phyloP scores from a whole-genome alignment of 148 eudicot species.

The Linanthus parryae region DNA sequence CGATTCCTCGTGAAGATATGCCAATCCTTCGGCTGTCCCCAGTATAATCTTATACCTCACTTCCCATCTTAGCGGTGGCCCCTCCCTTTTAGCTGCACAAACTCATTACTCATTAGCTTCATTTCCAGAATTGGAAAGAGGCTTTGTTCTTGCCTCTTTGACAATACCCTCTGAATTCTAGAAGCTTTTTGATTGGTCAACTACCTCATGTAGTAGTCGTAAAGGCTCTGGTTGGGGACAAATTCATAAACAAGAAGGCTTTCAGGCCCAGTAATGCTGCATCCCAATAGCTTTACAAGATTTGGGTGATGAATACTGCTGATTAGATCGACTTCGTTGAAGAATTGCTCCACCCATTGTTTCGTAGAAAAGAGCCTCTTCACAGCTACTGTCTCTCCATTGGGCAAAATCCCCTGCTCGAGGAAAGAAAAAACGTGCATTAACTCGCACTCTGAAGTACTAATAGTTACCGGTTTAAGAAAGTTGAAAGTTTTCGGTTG shows the following conservation, averaged over 20 bases:
- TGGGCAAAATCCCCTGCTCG: slow-evolving; percentile 35
- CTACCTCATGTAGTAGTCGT: slow-evolving; percentile 30
- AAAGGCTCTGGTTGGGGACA: slow-evolving; percentile 42
- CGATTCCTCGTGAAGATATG: slow-evolving; percentile 48
- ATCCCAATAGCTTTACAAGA: slow-evolving; percentile 46
- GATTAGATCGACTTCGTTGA: slow-evolving; percentile 49
- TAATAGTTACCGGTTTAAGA: background rate
- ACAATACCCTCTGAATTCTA: background rate
- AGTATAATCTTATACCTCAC: slow-evolving; percentile 31
- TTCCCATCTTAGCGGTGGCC: slow-evolving; percentile 33
- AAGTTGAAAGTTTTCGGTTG: background rate
- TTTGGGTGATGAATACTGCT: slow-evolving; percentile 47
- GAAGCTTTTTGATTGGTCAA: background rate
- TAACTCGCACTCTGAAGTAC: background rate
- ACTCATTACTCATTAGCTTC: background rate
- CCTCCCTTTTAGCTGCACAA: slow-evolving; percentile 19
- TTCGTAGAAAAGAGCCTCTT: slow-evolving; percentile 52
- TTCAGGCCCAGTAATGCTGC: slow-evolving; percentile 52
- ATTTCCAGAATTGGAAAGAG: background rate
- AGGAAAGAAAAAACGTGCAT: background rate
- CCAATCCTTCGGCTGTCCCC: slow-evolving; percentile 56
- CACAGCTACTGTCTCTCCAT: slow-evolving; percentile 36
- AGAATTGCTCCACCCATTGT: slow-evolving; percentile 53
- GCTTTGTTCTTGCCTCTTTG: no score
- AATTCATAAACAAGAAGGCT: slow-evolving; percentile 55